These are phyloP conservation scores for Cyberlindnera sargentensis DNA, from an alignment of 805 yeast species.

Conservation along the genomic window DNA sequence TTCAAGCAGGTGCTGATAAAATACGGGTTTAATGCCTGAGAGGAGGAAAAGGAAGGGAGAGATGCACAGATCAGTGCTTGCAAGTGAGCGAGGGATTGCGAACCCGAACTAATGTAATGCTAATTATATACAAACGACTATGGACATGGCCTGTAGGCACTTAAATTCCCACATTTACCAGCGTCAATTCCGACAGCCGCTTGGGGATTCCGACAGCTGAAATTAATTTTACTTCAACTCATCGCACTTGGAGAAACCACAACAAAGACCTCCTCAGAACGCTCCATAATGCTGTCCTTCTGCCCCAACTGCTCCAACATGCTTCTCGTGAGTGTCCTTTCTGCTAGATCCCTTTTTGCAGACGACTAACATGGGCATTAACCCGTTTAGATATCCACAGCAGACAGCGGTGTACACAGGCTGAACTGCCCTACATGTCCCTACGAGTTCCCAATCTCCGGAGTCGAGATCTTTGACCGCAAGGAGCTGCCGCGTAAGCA, in stretches of 20 bases:
- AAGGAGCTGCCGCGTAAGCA: constrained; percentile 78
- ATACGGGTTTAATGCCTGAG: constrained; percentile 8
- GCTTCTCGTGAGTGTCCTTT: constrained; percentile 46
- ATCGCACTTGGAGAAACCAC: too few relatives aligned
- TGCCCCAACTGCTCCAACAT: constrained; percentile 94
- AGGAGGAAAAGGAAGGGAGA: not conserved
- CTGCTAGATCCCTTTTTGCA: too few relatives aligned
- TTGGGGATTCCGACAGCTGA: not conserved
- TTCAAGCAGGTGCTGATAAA: constrained; percentile 16
- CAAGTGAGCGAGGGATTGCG: too few relatives aligned
- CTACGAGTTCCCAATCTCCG: constrained; percentile 83
- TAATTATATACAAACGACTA: too few relatives aligned
- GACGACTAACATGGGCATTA: too few relatives aligned
- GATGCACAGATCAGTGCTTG: too few relatives aligned
- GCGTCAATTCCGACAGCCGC: too few relatives aligned
- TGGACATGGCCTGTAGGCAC: too few relatives aligned
- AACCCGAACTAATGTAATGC: too few relatives aligned
- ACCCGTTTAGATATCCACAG: constrained; percentile 40
- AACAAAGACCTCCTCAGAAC: not conserved
- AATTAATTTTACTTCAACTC: too few relatives aligned
- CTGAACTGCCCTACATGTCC: constrained; percentile 94
- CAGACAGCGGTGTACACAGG: constrained; percentile 52
- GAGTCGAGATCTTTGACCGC: constrained; percentile 79
- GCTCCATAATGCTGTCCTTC: constrained; percentile 67
- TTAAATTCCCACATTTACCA: too few relatives aligned